phyloP scores from a whole-genome alignment of 257 asterid species.

The Ligustrum vulgare region DNA sequence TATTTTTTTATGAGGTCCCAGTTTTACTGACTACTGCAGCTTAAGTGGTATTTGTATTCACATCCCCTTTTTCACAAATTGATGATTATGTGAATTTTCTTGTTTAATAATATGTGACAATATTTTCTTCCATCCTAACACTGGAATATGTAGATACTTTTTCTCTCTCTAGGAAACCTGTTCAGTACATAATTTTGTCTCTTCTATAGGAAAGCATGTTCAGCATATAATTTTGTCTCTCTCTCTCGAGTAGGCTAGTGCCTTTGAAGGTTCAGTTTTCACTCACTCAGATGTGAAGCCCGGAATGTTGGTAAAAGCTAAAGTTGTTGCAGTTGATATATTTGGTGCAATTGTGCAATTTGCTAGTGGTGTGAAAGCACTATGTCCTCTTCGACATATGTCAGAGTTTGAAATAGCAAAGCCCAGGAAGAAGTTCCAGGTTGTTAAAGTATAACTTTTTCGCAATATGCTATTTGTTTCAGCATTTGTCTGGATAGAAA shows the following conservation, averaged over 20 bases:
- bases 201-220: background rate
- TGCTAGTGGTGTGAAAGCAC: conserved; percentile 92
- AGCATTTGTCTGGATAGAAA: conserved; percentile 17
- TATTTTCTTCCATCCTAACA: background rate
- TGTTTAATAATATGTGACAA: background rate
- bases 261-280: conserved; percentile 84
- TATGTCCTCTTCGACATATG: conserved; percentile 99
- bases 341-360: conserved; percentile 94
- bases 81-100: background rate
- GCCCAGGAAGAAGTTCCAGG: conserved; percentile 98
- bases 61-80: background rate
- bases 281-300: conserved; percentile 98
- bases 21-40: background rate
- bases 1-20: background rate
- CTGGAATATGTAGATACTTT: background rate
- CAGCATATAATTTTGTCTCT: conserved; percentile 2
- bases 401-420: conserved; percentile 91
- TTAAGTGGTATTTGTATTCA: conserved; percentile 1
- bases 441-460: conserved; percentile 30
- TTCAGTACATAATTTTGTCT: background rate
- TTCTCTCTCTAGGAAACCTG: background rate
- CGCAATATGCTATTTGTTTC: conserved; percentile 15
- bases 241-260: conserved; percentile 66
- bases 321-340: conserved; percentile 70
- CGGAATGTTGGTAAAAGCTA: conserved; percentile 96